Percentiles rank a stretch among this genome's conserved stretches.
Conservation (phyloP, 1,284 basidiomycete genomes). For the Austroboletus rostrupii region DNA sequence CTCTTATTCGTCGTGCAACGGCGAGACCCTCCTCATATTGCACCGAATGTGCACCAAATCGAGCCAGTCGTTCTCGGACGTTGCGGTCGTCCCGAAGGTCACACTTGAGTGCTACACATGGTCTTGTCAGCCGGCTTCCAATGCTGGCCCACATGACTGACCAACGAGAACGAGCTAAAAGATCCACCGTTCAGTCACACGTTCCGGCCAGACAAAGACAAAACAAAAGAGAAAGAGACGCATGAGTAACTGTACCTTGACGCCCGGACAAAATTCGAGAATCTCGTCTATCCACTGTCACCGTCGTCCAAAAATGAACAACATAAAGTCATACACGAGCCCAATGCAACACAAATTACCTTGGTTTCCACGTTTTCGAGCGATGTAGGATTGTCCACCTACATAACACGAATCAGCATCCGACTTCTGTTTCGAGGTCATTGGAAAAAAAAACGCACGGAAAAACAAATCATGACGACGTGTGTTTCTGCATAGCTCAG, state of each 20-base stretch:
- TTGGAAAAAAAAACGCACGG: slow-evolving; percentile 46
- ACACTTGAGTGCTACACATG: slow-evolving; percentile 79
- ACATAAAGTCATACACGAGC: too few relatives aligned
- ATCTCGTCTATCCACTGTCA: slow-evolving; percentile 85
- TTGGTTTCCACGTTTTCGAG: slow-evolving; percentile 92
- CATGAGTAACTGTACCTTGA: slow-evolving; percentile 56
- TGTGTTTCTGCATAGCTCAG: slow-evolving; percentile 94
- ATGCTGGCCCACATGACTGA: slow-evolving; percentile 37
- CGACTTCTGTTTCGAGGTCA: not conserved
- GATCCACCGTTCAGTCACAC: slow-evolving; percentile 11
- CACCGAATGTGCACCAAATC: slow-evolving; percentile 66
- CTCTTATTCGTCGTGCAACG: slow-evolving; percentile 86
- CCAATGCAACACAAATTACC: slow-evolving; percentile 38
- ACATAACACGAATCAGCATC: slow-evolving; percentile 2
- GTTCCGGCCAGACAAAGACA: not conserved
- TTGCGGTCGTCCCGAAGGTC: slow-evolving; percentile 81
- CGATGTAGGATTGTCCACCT: slow-evolving; percentile 90
- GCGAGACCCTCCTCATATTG: slow-evolving; percentile 89
- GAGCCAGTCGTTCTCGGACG: slow-evolving; percentile 64
- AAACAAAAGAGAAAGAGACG: slow-evolving; percentile 1
- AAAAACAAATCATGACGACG: slow-evolving; percentile 92
- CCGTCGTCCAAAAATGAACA: slow-evolving; percentile 1
- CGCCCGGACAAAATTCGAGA: slow-evolving; percentile 86
- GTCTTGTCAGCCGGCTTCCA: slow-evolving; percentile 10
- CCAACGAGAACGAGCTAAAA: slow-evolving; percentile 80